Percentiles rank a stretch among this genome's conserved stretches.
Conservation (phyloP, 2,329 filamentous ascomycete genomes). For the Dothideomycetes sp. region DNA sequence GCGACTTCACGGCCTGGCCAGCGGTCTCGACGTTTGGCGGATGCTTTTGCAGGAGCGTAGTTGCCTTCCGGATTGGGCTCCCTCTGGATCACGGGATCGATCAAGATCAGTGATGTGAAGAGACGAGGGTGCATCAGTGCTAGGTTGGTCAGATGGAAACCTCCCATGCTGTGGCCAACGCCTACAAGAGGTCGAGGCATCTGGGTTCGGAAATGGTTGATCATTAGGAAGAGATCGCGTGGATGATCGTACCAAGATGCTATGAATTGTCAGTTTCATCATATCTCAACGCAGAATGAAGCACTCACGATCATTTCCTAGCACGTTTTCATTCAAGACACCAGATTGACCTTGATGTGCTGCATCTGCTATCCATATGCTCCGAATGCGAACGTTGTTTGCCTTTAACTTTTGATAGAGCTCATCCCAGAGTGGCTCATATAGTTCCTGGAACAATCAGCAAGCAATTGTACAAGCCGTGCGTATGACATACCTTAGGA, state of each 20-base stretch:
- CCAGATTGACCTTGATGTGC: constrained; percentile 74
- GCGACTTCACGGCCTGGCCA: constrained; percentile 73
- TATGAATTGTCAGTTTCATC: constrained; percentile 23
- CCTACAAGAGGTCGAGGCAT: constrained; percentile 77
- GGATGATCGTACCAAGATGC: constrained; percentile 79
- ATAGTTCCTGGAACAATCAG: constrained; percentile 64
- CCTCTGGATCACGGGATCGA: constrained; percentile 71
- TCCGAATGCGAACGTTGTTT: constrained; percentile 58
- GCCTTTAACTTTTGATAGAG: constrained; percentile 48
- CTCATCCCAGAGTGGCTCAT: constrained; percentile 86
- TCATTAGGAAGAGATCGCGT: constrained; percentile 72
- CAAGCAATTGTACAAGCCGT: no score
- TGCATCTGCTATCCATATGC: constrained; percentile 87
- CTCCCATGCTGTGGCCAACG: constrained; percentile 84
- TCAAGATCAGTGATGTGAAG: constrained; percentile 59
- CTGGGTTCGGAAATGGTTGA: constrained; percentile 69
- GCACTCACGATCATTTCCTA: constrained; percentile 73
- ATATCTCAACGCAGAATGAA: background rate
- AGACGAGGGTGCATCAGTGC: constrained; percentile 72
- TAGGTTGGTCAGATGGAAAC: constrained; percentile 58
- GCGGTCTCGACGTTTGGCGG: constrained; percentile 61
- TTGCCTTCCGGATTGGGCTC: constrained; percentile 24
- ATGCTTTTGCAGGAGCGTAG: constrained; percentile 44
- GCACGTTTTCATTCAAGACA: constrained; percentile 59
- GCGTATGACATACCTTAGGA: constrained; percentile 64